Conservation (phyloP, 176 grass and related monocot species). For the Pontederia crassipes region DNA sequence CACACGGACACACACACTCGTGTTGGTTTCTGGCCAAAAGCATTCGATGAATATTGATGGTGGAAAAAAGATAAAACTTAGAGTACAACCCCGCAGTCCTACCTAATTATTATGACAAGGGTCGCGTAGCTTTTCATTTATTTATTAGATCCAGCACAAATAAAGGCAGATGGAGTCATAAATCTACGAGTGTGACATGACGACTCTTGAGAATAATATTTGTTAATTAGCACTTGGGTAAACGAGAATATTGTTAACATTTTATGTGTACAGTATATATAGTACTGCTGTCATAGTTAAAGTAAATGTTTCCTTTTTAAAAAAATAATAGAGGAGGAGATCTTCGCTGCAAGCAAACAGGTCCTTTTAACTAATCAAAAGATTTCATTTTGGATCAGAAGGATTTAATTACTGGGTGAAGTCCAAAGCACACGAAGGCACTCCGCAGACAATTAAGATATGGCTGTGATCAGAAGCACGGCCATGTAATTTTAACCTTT, state of each 20-base stretch:
- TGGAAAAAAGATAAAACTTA: not conserved
- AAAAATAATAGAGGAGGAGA: too few relatives aligned
- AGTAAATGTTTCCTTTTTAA: not conserved
- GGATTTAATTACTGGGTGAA: not conserved
- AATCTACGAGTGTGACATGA: not conserved
- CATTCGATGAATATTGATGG: conserved; percentile 35
- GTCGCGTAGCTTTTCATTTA: conserved; percentile 21
- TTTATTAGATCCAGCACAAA: conserved; percentile 17
- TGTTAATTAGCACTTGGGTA: not conserved
- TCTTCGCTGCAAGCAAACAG: not conserved
- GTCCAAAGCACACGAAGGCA: not conserved
- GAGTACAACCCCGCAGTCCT: conserved; percentile 22
- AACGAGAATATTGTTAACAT: not conserved
- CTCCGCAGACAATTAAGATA: too few relatives aligned
- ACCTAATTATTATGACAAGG: conserved; percentile 28
- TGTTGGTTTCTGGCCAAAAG: not conserved
- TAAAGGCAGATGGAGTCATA: conserved; percentile 37
- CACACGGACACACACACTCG: too few relatives aligned
- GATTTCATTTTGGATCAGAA: too few relatives aligned
- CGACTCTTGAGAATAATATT: too few relatives aligned
- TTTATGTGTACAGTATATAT: not conserved
- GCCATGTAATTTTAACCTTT: too few relatives aligned
- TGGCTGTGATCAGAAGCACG: too few relatives aligned
- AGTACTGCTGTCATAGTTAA: not conserved
- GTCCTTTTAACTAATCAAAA: not conserved